Conservation (phyloP, 2,329 filamentous ascomycete genomes). For the Neofusicoccum cordaticola region DNA sequence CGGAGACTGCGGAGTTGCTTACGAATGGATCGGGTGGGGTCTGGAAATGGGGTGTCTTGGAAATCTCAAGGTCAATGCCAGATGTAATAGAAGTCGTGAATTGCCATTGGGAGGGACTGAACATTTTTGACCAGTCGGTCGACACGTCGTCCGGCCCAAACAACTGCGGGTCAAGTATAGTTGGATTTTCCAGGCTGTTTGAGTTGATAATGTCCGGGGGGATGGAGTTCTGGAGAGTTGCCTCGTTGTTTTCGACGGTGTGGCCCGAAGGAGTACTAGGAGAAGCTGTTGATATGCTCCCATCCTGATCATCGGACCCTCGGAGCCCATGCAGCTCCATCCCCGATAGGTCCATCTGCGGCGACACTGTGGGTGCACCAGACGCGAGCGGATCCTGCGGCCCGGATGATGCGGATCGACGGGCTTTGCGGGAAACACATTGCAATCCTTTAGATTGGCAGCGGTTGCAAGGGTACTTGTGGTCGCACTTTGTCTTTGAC, state of each 20-base stretch:
- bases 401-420: not conserved
- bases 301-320: not conserved
- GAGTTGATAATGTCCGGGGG: not conserved
- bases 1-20: not conserved
- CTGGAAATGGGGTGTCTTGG: not conserved
- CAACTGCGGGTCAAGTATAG: not conserved
- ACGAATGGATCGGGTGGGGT: not conserved
- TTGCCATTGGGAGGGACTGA: not conserved
- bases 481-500: not conserved
- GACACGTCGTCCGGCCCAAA: not conserved
- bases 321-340: not conserved
- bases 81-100: not conserved
- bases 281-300: not conserved
- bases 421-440: not conserved
- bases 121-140: not conserved
- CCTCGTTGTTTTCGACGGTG: not conserved
- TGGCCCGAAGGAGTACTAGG: not conserved
- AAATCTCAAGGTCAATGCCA: not conserved
- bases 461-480: not conserved
- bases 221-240: not conserved
- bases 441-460: not conserved
- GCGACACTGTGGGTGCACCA: not conserved
- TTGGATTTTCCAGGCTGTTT: not conserved
- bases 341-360: not conserved
- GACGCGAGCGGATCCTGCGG: not conserved